A percentile compares a stretch with the other conserved stretches of the same genome.
These are phyloP conservation scores for Trichophyton benhamiae DNA, from an alignment of 2,329 filamentous ascomycete species.

Conservation along the genomic window DNA sequence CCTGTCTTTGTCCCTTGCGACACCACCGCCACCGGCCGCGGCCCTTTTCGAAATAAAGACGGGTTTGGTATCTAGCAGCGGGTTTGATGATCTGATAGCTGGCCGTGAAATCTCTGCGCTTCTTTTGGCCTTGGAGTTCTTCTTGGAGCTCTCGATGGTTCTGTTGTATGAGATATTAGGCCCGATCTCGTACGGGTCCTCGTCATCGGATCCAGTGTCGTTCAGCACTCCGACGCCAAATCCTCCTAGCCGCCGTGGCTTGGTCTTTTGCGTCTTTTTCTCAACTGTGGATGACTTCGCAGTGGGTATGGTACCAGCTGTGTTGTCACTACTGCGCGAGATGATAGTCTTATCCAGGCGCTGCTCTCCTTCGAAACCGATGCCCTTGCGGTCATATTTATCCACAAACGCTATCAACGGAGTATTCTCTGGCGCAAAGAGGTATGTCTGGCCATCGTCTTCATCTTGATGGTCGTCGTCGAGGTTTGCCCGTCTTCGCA, in stretches of 20 bases:
- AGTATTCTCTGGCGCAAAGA: conserved; percentile 78
- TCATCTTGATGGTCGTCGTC: conserved; percentile 43
- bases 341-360: neutral
- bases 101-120: conserved; percentile 23
- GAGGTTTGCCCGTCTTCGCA: conserved; percentile 60
- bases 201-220: conserved; percentile 87
- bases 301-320: conserved; percentile 22
- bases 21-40: conserved; percentile 13
- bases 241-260: conserved; percentile 46
- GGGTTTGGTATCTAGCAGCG: conserved; percentile 53
- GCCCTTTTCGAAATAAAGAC: conserved; percentile 62
- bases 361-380: conserved; percentile 34
- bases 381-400: conserved; percentile 36
- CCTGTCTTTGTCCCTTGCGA: conserved; percentile 25
- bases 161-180: conserved; percentile 81
- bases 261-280: conserved; percentile 35
- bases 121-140: conserved; percentile 48
- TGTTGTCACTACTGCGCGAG: conserved; percentile 8
- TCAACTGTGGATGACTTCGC: conserved; percentile 24
- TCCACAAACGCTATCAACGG: conserved; percentile 42
- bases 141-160: conserved; percentile 68
- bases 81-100: conserved; percentile 46
- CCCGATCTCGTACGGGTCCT: conserved; percentile 85
- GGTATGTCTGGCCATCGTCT: conserved; percentile 43
- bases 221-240: conserved; percentile 85